These are phyloP conservation scores for Arthrobotrys sphaeroides DNA, from an alignment of 2,329 filamentous ascomycete species.

Conservation along the genomic window DNA sequence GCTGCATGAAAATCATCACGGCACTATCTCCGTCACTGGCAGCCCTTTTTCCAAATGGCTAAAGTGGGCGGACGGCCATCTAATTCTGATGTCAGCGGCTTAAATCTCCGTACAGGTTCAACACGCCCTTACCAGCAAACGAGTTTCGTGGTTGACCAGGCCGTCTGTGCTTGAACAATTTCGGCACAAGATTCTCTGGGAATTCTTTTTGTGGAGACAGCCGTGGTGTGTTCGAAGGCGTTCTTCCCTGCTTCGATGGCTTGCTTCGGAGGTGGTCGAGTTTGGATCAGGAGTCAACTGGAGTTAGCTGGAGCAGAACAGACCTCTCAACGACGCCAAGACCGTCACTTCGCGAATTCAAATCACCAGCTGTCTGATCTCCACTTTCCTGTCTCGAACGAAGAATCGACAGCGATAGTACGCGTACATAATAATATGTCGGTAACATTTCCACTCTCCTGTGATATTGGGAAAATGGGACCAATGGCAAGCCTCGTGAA, in stretches of 20 bases:
- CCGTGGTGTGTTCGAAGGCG: conserved; percentile 32
- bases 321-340: conserved; percentile 32
- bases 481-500: conserved; percentile 44
- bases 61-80: conserved; percentile 7
- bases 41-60: conserved; percentile 30
- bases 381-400: conserved; percentile 30
- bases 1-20: conserved; percentile 27
- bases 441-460: conserved; percentile 7
- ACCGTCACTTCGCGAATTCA: background rate
- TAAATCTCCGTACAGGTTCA: conserved; percentile 29
- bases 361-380: conserved; percentile 11
- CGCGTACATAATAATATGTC: background rate
- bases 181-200: conserved; percentile 16
- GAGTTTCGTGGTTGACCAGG: background rate
- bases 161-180: conserved; percentile 38
- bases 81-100: conserved; percentile 52
- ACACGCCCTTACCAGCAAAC: background rate
- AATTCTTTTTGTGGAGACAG: conserved; percentile 14
- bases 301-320: background rate
- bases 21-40: conserved; percentile 23
- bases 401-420: conserved; percentile 16
- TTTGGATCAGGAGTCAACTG: conserved; percentile 19
- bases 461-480: conserved; percentile 5
- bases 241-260: conserved; percentile 41
- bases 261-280: conserved; percentile 26